These are phyloP conservation scores for Stephania cephalantha DNA, from an alignment of 164 flowering plant genomes.

Conservation along the genomic window DNA sequence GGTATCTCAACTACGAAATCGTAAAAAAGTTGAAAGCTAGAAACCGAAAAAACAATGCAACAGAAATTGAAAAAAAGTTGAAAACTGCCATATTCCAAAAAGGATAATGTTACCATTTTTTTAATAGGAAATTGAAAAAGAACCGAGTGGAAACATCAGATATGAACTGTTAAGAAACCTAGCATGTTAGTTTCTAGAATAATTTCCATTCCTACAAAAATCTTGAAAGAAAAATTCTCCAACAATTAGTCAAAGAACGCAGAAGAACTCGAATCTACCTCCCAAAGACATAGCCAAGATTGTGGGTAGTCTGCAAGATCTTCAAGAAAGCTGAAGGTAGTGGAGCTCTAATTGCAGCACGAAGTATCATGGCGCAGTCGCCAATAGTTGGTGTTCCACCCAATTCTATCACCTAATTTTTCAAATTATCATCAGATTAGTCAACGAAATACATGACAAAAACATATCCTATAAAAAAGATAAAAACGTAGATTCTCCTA, in stretches of 20 bases:
- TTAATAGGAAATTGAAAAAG: neutral
- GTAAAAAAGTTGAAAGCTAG: no score
- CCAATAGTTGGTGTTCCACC: constrained; percentile 93
- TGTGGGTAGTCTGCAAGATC: constrained; percentile 74
- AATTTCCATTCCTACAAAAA: neutral
- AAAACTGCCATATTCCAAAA: no score
- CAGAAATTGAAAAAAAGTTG: no score
- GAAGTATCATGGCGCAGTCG: constrained; percentile 85
- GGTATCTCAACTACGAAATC: no score
- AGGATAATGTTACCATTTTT: no score
- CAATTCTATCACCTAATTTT: constrained; percentile 69
- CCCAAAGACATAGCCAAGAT: constrained; percentile 80
- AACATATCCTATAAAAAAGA: neutral
- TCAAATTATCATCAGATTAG: neutral
- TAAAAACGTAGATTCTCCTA: neutral
- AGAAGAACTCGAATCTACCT: constrained; percentile 39
- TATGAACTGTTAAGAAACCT: neutral
- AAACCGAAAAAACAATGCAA: no score
- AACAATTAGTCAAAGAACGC: neutral
- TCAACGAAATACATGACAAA: neutral
- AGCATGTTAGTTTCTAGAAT: neutral
- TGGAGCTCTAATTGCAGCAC: constrained; percentile 87
- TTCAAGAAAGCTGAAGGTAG: constrained; percentile 81
- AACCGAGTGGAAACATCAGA: neutral
- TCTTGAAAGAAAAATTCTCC: neutral